Conservation (phyloP, 306 rosid species). For the Cucurbita moschata region DNA sequence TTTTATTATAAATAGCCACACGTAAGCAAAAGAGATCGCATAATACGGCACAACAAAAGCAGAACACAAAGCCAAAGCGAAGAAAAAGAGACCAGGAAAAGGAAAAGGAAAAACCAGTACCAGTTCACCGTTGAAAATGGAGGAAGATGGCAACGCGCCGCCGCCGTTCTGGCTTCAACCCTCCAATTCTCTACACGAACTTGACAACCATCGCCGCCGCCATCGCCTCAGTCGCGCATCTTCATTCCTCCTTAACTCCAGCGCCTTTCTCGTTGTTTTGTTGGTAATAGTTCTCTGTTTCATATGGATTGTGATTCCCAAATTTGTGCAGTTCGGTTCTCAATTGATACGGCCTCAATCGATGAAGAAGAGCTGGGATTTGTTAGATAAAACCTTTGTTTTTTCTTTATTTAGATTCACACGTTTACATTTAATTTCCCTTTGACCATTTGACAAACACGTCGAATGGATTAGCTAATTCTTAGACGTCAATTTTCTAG, state of each 20-base stretch:
- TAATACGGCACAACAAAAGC: neutral
- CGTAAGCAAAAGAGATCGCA: neutral
- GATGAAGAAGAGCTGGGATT: conserved; percentile 76
- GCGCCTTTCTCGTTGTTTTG: conserved; percentile 28
- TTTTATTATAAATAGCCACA: neutral
- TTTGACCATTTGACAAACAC: too few relatives aligned
- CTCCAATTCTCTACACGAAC: neutral
- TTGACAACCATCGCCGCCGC: conserved; percentile 5
- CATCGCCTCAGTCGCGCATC: conserved; percentile 31
- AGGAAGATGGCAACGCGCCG: conserved; percentile 22
- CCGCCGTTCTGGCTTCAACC: conserved; percentile 52
- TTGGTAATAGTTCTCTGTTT: conserved; percentile 28
- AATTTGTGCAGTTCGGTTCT: conserved; percentile 34
- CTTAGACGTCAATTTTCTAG: too few relatives aligned
- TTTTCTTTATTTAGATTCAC: too few relatives aligned
- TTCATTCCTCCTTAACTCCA: conserved; percentile 30
- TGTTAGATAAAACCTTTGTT: too few relatives aligned
- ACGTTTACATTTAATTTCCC: too few relatives aligned
- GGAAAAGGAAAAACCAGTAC: neutral
- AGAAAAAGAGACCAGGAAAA: neutral
- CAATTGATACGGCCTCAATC: conserved; percentile 43
- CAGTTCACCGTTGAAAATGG: conserved; percentile 25
- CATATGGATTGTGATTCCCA: conserved; percentile 33
- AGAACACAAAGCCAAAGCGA: neutral
- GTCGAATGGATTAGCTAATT: too few relatives aligned